phyloP scores from a whole-genome alignment of 768 basidiomycete genomes.

The Mrakia blollopis region DNA sequence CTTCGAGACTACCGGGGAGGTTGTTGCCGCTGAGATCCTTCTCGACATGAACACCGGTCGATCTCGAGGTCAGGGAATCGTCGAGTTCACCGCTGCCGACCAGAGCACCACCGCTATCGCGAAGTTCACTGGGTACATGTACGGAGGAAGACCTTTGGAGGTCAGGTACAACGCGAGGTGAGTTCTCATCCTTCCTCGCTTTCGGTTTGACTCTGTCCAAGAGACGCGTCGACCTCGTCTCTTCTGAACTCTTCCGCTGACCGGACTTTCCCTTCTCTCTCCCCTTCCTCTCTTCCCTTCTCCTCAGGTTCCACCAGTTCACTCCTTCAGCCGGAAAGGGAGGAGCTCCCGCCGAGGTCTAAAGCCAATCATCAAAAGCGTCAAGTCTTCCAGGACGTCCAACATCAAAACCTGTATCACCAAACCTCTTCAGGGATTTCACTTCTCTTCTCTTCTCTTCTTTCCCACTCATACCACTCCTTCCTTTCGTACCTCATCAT shows the following conservation, averaged over 20 bases:
- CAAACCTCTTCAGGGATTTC: no score
- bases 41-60: slow-evolving; percentile 70
- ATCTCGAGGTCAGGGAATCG: slow-evolving; percentile 91
- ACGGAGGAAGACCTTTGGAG: slow-evolving; percentile 49
- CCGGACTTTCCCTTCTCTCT: neutral
- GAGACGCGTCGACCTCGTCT: neutral
- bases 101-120: slow-evolving; percentile 97
- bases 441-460: no score
- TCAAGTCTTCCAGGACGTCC: no score
- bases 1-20: slow-evolving; percentile 94
- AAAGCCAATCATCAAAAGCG: neutral
- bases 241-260: neutral
- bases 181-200: neutral
- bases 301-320: neutral
- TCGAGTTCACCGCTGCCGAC: slow-evolving; percentile 78
- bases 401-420: neutral
- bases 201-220: neutral
- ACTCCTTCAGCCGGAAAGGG: neutral
- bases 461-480: no score
- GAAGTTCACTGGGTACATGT: slow-evolving; percentile 87
- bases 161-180: slow-evolving; percentile 85
- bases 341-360: neutral
- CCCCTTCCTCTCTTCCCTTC: neutral
- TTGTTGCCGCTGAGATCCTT: slow-evolving; percentile 89
- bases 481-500: no score